Percentiles rank a stretch among this genome's conserved stretches.
phyloP scores from a whole-genome alignment of 2,329 filamentous ascomycete genomes.

The Penicillium sp. region DNA sequence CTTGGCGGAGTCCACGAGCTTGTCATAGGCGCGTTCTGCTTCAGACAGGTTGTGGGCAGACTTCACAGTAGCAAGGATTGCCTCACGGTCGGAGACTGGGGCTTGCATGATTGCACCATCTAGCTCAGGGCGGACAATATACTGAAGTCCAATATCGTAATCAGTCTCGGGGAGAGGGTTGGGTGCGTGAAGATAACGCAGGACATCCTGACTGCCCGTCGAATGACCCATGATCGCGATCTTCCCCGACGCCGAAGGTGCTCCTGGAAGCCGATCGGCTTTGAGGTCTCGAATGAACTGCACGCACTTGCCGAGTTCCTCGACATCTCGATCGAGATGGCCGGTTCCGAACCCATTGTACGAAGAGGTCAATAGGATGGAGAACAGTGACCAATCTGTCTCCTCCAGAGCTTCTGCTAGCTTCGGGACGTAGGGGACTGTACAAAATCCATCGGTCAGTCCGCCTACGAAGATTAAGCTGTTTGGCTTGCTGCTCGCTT shows the following conservation, averaged over 20 bases:
- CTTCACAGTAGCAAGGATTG: slow-evolving; percentile 48
- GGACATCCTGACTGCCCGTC: slow-evolving; percentile 71
- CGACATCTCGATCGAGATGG: slow-evolving; percentile 60
- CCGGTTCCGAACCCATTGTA: slow-evolving; percentile 62
- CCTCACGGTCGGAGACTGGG: slow-evolving; percentile 78
- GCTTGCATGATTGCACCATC: slow-evolving; percentile 82
- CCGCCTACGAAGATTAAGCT: slow-evolving; percentile 66
- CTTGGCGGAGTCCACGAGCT: slow-evolving; percentile 44
- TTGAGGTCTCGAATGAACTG: slow-evolving; percentile 55
- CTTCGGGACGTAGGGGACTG: slow-evolving; percentile 59
- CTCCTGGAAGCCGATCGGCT: slow-evolving; percentile 20
- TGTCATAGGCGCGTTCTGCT: slow-evolving; percentile 37
- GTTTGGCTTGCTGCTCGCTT: slow-evolving; percentile 45
- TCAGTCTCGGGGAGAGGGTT: slow-evolving; percentile 45
- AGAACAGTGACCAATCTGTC: slow-evolving; percentile 60
- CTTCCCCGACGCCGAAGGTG: slow-evolving; percentile 48
- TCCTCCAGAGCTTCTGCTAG: slow-evolving; percentile 58
- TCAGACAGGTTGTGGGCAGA: slow-evolving; percentile 26
- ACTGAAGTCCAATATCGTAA: slow-evolving; percentile 34
- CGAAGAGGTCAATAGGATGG: slow-evolving; percentile 58
- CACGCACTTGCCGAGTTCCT: slow-evolving; percentile 60
- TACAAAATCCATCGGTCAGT: slow-evolving; percentile 63
- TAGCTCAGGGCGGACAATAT: slow-evolving; percentile 58
- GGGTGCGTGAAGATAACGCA: slow-evolving; percentile 64
- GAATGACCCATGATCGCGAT: slow-evolving; percentile 73